A percentile compares a stretch with the other conserved stretches of the same genome.
phyloP scores from a whole-genome alignment of 352 stramenopile species.

The Phytophthora meadii region DNA sequence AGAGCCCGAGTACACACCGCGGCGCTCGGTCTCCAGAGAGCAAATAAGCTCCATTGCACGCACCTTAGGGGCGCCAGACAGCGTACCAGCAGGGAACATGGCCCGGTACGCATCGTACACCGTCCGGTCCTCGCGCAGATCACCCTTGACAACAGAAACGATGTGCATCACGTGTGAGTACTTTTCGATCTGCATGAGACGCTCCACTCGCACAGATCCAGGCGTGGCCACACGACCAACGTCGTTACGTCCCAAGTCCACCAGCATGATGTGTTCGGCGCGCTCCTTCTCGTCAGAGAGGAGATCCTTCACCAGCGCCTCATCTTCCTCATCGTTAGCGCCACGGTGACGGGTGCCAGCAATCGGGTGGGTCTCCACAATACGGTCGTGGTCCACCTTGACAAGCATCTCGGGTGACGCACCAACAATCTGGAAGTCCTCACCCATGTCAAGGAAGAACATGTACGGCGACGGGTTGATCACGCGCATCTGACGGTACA shows the following conservation, averaged over 20 bases:
- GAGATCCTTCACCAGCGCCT: constrained; percentile 77
- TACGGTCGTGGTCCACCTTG: constrained; percentile 84
- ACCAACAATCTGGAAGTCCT: constrained; percentile 89
- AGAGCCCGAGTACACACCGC: constrained; percentile 86
- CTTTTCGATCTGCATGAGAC: constrained; percentile 92
- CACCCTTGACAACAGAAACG: constrained; percentile 88
- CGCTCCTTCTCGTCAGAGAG: constrained; percentile 90
- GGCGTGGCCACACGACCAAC: constrained; percentile 86
- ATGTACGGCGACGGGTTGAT: constrained; percentile 93
- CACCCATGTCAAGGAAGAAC: constrained; percentile 88
- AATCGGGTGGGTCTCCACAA: constrained; percentile 91
- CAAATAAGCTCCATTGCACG: constrained; percentile 92
- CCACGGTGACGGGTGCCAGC: constrained; percentile 88
- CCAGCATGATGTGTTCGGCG: constrained; percentile 93
- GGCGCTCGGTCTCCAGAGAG: constrained; percentile 80
- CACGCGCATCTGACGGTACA: constrained; percentile 90
- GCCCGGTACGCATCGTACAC: constrained; percentile 91
- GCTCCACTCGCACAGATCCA: constrained; percentile 82
- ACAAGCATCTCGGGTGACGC: constrained; percentile 91
- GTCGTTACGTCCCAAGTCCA: constrained; percentile 92
- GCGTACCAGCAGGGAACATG: constrained; percentile 88
- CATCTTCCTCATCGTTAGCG: constrained; percentile 87
- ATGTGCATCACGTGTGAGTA: constrained; percentile 95
- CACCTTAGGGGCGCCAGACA: constrained; percentile 91
- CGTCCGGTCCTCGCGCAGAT: constrained; percentile 78